Evolutionary conservation across 164 flowering plant genomes (phyloP), one percentile per base, ranked within the genome.

Genomic region (Cinnamomum chago): DNA sequence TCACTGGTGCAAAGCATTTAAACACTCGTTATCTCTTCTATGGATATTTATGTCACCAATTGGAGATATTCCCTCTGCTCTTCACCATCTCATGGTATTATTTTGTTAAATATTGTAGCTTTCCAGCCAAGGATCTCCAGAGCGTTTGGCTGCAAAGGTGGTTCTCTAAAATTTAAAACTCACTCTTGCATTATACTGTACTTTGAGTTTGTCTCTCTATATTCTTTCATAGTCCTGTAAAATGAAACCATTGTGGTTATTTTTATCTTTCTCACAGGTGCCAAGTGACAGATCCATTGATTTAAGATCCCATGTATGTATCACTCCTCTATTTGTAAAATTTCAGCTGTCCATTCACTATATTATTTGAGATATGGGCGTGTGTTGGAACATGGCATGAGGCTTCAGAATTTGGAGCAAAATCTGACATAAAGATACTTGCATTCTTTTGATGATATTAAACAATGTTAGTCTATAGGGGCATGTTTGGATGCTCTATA

Each of bases 261-360:
- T 73, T 64, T 28, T 51, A 2, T 27, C 22, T 50, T 28, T 67
- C 40, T 64, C 5, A 27, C 76, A 66, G 76, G 65, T 20, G 14
- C 76, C 51, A 20, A 66, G 40, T 50, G 76, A 73, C 51, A 55
- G 70, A 73, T 67, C 76, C 27, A 50, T 73, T 18, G 76, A 73
- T 55, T 55, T 52, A 22, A 66, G 76, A 73, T 20, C 76, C 70
- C 76, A 73, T 27, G 76, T 73, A 52, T 66, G 70, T 51, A 47
- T 28, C 55, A 47, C 47, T 68, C 47, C 10, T 22, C 25, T 23
- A 47, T 40, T 50, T 18, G 24, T 68, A 9, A 9, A 13, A 3
- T 22, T 68, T 40, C 14, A 35, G 55, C 18, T 67, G 11, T 11
- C 5, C 9, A 28, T 67, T 67, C 47, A 17, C 70, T 67, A 67